Evolutionary conservation across 495 filamentous ascomycete species (phyloP).

Genomic region (Aspergillus wentii): DNA sequence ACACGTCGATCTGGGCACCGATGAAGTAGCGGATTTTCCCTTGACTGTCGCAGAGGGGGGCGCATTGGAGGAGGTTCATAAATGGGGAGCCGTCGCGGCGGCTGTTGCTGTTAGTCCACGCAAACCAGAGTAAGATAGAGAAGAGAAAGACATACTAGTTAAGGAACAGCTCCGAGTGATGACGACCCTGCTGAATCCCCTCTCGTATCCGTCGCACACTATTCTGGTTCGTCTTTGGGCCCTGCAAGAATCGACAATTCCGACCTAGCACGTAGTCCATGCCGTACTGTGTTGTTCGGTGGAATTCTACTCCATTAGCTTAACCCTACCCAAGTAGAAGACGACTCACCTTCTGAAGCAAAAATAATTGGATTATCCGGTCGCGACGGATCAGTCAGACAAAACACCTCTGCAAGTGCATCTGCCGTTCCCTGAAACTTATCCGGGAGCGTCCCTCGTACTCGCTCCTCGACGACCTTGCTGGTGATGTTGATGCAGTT

Average conservation of each 20-base stretch:
- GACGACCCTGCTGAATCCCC: conserved; percentile 50
- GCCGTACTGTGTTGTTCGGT: conserved; percentile 59
- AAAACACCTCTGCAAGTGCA: conserved; percentile 72
- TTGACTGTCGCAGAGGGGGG: conserved; percentile 56
- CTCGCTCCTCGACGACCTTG: conserved; percentile 29
- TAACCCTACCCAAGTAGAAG: background rate
- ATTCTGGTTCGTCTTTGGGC: conserved; percentile 46
- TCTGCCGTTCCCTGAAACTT: conserved; percentile 55
- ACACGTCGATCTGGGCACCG: conserved; percentile 58
- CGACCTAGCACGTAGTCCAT: conserved; percentile 53
- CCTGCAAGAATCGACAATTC: conserved; percentile 62
- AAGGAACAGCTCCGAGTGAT: conserved; percentile 62
- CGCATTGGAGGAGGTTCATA: conserved; percentile 60
- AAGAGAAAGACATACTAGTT: conserved; percentile 54
- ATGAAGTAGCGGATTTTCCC: conserved; percentile 58
- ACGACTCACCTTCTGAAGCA: conserved; percentile 61
- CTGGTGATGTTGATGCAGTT: conserved; percentile 31
- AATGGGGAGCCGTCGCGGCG: conserved; percentile 59
- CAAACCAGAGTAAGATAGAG: background rate
- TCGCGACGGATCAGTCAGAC: conserved; percentile 68
- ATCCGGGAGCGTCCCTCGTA: conserved; percentile 27
- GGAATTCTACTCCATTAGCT: conserved; percentile 43
- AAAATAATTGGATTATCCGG: conserved; percentile 75
- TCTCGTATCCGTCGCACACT: conserved; percentile 52
- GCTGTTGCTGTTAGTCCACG: conserved; percentile 21